These are phyloP conservation scores for Aspergillus nidulans DNA, from an alignment of 495 filamentous ascomycete species.

Conservation along the genomic window DNA sequence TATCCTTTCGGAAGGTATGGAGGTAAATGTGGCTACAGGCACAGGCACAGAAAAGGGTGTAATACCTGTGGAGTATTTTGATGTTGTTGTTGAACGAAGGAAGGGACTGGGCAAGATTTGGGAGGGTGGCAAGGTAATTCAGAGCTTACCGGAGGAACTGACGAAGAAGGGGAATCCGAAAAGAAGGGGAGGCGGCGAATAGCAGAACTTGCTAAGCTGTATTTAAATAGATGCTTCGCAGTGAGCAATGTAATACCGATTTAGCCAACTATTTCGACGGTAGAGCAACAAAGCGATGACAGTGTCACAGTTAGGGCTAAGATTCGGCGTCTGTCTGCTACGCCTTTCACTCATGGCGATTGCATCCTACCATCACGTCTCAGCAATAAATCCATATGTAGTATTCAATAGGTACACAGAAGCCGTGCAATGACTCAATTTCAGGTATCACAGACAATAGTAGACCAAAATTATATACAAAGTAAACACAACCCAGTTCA, in stretches of 20 bases:
- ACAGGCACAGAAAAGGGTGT: conserved; percentile 17
- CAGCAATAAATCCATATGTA: too few relatives aligned
- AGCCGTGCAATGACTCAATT: neutral
- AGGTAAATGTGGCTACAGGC: conserved; percentile 14
- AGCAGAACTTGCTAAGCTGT: neutral
- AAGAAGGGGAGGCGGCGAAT: conserved; percentile 10
- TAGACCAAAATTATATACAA: neutral
- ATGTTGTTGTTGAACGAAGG: conserved; percentile 55
- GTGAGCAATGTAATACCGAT: neutral
- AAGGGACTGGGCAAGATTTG: conserved; percentile 57
- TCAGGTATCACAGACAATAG: neutral
- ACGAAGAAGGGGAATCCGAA: conserved; percentile 32
- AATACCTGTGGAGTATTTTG: conserved; percentile 40
- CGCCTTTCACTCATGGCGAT: too few relatives aligned
- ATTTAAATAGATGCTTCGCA: neutral
- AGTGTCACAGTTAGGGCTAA: neutral
- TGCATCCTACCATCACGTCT: too few relatives aligned
- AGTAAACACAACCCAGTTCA: neutral
- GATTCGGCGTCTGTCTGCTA: neutral
- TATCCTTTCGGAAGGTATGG: conserved; percentile 47
- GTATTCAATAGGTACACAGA: too few relatives aligned
- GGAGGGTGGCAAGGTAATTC: conserved; percentile 57
- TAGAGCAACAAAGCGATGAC: neutral
- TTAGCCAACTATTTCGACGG: neutral
- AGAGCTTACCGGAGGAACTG: conserved; percentile 41